phyloP scores from a whole-genome alignment of 306 rosid genomes.

The Bauhinia variegata region DNA sequence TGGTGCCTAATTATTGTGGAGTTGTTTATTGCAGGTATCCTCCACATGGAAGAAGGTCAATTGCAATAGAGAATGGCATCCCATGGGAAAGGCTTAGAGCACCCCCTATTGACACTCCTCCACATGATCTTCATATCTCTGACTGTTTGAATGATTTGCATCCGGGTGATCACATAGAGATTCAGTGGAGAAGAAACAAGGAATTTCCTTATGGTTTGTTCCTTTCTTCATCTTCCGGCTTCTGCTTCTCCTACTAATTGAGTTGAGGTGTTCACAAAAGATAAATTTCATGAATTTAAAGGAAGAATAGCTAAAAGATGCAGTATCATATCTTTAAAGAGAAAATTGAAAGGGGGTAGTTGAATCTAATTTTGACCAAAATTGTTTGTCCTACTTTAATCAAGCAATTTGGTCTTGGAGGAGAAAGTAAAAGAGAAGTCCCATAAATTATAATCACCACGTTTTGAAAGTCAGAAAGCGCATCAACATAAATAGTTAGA shows the following conservation, averaged over 20 bases:
- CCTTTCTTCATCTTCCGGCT: slow-evolving; percentile 26
- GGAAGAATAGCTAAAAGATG: neutral
- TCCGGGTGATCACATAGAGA: slow-evolving; percentile 91
- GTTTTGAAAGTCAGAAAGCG: neutral
- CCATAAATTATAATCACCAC: too few relatives aligned
- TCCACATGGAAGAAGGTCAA: slow-evolving; percentile 89
- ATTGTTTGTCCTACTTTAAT: slow-evolving; percentile 28
- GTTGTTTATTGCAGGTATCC: slow-evolving; percentile 65
- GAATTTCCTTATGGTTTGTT: slow-evolving; percentile 94
- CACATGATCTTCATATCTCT: slow-evolving; percentile 84
- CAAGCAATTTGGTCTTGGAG: slow-evolving; percentile 12
- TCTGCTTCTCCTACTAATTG: slow-evolving; percentile 9
- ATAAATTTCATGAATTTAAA: neutral
- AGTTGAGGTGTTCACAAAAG: neutral
- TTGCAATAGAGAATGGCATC: slow-evolving; percentile 63
- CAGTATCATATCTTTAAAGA: slow-evolving; percentile 6
- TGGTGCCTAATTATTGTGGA: slow-evolving; percentile 28
- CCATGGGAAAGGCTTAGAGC: slow-evolving; percentile 91
- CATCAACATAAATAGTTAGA: neutral
- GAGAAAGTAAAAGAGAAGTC: neutral
- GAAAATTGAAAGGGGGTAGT: slow-evolving; percentile 3
- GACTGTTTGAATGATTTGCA: slow-evolving; percentile 66
- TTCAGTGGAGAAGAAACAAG: slow-evolving; percentile 94
- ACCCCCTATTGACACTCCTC: slow-evolving; percentile 67
- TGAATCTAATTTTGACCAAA: slow-evolving; percentile 17